Evolutionary conservation across 805 yeast species (phyloP), one percentile per base, ranked within the genome.

Genomic region (Yarrowia sp.): DNA sequence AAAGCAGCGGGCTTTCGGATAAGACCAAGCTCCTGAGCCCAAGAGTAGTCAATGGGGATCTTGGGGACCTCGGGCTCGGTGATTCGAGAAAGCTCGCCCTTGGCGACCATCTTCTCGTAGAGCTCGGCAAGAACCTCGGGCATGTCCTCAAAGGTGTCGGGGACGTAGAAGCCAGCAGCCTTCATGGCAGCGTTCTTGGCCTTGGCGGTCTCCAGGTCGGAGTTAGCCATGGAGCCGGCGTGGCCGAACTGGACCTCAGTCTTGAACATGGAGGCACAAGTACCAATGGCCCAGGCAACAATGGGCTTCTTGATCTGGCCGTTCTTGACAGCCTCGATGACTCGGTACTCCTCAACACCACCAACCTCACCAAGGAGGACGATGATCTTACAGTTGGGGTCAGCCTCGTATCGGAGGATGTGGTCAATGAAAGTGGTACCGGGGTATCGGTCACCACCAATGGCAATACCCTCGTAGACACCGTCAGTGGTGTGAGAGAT

Each of bases 81-180:
- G 67, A 68, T 61, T 62, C 79, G 80, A 41, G 72, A 74, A 64
- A 79, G 77, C 44, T 68, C 71, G 44, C 79, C 78, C 69, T 70
- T 70, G 69, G 74, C 69, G 35, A 78, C 79, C 71, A 95, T 82
- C 74, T 85, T 85, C 77, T 92, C 93, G 77, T 93, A 93, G 64
- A 98, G 97, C 67, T 69, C 65, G 40, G 72, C 66, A 24, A 79
- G 72, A 17, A 66, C 70, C 68, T 74, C 79, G 38, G 82, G 82
- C 72, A 79, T 67, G 67, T 79, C 82, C 72, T 79, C 82, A 67
- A 79, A 85, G 74, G 88, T 90, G 67, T 88, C 90, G 70, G 96
- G 97, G 64, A 90, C 95, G 71, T 87, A 85, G 78, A 93, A 91
- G 1, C 99, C 99, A 22, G 98, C 98, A 70, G 87, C 88, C 77